Evolutionary conservation across 2,329 filamentous ascomycete species (phyloP).

Genomic region (Macroventuria anomochaeta): DNA sequence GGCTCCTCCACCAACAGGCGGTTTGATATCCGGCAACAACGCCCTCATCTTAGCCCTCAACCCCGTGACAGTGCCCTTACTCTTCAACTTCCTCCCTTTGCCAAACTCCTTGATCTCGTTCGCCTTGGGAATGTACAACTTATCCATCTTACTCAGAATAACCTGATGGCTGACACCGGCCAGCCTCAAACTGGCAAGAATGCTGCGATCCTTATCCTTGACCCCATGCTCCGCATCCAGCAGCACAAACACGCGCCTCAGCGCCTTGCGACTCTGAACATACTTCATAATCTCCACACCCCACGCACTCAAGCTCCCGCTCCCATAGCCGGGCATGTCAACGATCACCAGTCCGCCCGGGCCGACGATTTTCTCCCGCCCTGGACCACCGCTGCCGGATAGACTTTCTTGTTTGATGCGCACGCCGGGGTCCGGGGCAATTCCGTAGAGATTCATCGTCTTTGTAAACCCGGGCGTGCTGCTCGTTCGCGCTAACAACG

Average conservation of each 20-base stretch:
- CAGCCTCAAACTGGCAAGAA: constrained; percentile 63
- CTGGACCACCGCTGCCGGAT: neutral
- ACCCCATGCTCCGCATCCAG: constrained; percentile 69
- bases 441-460: constrained; percentile 70
- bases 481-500: constrained; percentile 54
- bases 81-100: constrained; percentile 18
- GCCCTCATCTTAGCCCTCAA: constrained; percentile 51
- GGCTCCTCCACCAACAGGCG: constrained; percentile 44
- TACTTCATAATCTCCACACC: constrained; percentile 73
- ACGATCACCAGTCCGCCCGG: constrained; percentile 62
- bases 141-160: constrained; percentile 70
- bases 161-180: constrained; percentile 69
- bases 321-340: constrained; percentile 76
- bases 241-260: constrained; percentile 68
- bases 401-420: constrained; percentile 26
- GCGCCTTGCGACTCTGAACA: constrained; percentile 65
- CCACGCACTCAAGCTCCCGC: constrained; percentile 67
- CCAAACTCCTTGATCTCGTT: constrained; percentile 25
- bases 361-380: constrained; percentile 44
- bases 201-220: constrained; percentile 64
- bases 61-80: constrained; percentile 50
- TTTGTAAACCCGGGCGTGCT: constrained; percentile 67
- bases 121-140: constrained; percentile 36
- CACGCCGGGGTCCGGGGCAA: constrained; percentile 52
- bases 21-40: constrained; percentile 47